Evolutionary conservation across 345 rosid genomes (phyloP), one percentile per base, ranked within the genome.

Genomic region (Ceriops zippeliana): DNA sequence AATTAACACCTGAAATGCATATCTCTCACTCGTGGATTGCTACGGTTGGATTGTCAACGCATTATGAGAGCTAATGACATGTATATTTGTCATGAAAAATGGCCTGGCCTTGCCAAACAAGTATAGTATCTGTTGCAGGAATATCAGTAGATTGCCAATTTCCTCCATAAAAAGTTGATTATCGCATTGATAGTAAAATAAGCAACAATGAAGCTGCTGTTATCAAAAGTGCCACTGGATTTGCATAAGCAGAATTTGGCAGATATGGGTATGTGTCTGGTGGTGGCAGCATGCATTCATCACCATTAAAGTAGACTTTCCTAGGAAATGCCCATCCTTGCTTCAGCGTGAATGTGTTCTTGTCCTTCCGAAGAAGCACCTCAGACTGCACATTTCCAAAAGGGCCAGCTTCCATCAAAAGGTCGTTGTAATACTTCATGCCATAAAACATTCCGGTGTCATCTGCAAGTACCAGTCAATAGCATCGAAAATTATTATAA

Each of bases 311-410:
- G 82, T 95, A 95, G 1, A 91, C 96, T 77, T 87, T 88, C 74
- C 90, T 72, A 0, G 99, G 97, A 73, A 95, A 95, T 1, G 93
- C 97, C 97, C 99, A 91, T 27, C 99, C 99, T 52, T 95, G 88
- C 75, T 87, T 86, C 72, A 95, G 83, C 52, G 90, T 85, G 72
- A 89, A 91, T 15, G 86, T 88, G 78, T 83, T 81, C 77, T 72
- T 70, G 75, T 95, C 91, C 78, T 91, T 95, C 81, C 73, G 85
- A 9, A 95, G 77, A 37, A 95, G 91, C 67, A 91, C 83, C 81
- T 91, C 99, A 3, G 96, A 91, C 65, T 91, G 97, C 34, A 95
- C 87, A 73, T 95, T 95, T 37, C 99, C 96, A 2, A 76, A 76
- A 5, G 87, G 90, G 0, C 99, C 99, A 1, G 97, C 96, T 85